Conservation (phyloP, 2,329 filamentous ascomycete genomes). For the Sarocladiaceae sp. region DNA sequence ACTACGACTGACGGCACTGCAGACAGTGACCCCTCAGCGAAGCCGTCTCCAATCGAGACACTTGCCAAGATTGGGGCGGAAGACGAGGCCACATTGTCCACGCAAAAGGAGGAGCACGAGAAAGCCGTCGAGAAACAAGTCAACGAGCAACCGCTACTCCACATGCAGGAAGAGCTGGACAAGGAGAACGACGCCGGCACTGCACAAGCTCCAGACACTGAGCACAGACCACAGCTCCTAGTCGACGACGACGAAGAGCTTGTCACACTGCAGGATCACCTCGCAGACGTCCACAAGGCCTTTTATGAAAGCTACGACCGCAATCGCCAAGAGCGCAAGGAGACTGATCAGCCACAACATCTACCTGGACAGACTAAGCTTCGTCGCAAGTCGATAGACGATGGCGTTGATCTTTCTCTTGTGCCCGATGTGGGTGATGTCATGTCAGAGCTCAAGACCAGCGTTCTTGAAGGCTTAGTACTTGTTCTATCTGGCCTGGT, state of each 20-base stretch:
- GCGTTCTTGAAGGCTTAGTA: conserved; percentile 68
- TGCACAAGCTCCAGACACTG: conserved; percentile 7
- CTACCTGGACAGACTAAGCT: conserved; percentile 28
- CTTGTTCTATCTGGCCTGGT: conserved; percentile 91
- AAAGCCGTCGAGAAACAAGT: conserved; percentile 85
- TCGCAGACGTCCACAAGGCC: conserved; percentile 68
- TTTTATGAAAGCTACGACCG: conserved; percentile 84
- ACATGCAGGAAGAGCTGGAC: conserved; percentile 88
- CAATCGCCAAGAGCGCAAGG: conserved; percentile 33
- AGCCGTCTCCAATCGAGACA: conserved; percentile 1
- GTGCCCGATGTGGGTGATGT: conserved; percentile 84
- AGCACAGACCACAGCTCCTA: conserved; percentile 67
- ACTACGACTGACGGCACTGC: neutral
- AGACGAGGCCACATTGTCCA: conserved; percentile 62
- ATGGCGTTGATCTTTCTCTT: conserved; percentile 39
- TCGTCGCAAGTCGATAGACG: conserved; percentile 29
- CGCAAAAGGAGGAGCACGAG: conserved; percentile 81
- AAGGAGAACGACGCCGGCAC: conserved; percentile 55
- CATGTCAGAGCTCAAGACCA: conserved; percentile 76
- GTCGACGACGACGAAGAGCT: conserved; percentile 87
- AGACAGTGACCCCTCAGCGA: neutral
- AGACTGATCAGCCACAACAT: conserved; percentile 26
- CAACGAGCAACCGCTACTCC: conserved; percentile 81
- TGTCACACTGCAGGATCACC: conserved; percentile 67
- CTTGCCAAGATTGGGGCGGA: conserved; percentile 1